Evolutionary conservation across 176 grass and related monocot genomes (phyloP).

Genomic region (Carex scoparia): DNA sequence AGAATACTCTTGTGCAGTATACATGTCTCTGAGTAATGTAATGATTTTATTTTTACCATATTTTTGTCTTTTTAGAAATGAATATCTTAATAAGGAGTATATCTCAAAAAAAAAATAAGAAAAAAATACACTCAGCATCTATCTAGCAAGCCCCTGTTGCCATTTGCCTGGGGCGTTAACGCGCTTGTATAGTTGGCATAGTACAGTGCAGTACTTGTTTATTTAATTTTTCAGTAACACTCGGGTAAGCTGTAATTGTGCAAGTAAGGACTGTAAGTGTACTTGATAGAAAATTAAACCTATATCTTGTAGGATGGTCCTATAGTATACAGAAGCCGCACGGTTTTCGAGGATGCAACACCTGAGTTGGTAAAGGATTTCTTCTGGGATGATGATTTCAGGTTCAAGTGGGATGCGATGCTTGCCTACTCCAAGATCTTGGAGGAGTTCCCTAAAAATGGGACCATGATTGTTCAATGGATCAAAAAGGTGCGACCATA

Average conservation of each 20-base stretch:
- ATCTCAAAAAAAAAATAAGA: neutral
- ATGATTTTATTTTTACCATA: too few relatives aligned
- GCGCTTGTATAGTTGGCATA: neutral
- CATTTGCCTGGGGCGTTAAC: neutral
- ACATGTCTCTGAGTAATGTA: neutral
- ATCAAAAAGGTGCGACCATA: conserved; percentile 75
- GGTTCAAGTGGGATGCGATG: conserved; percentile 94
- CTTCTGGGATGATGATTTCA: conserved; percentile 98
- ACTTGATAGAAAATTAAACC: neutral
- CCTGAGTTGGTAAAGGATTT: conserved; percentile 99
- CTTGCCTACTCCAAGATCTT: conserved; percentile 65
- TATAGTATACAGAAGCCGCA: conserved; percentile 73
- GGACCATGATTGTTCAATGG: conserved; percentile 85
- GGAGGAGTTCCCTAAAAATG: conserved; percentile 79
- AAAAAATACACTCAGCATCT: neutral
- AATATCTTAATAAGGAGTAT: neutral
- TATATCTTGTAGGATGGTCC: conserved; percentile 56
- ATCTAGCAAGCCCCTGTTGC: neutral
- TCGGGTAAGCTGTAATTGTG: conserved; percentile 13
- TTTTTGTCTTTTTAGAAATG: neutral
- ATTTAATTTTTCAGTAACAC: neutral
- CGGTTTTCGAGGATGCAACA: conserved; percentile 93
- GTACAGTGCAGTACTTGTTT: neutral
- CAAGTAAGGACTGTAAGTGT: neutral
- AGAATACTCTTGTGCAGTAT: neutral